Evolutionary conservation across 2,329 filamentous ascomycete genomes (phyloP), one percentile per base, ranked within the genome.

Genomic region (Teratosphaeria zuluensis): DNA sequence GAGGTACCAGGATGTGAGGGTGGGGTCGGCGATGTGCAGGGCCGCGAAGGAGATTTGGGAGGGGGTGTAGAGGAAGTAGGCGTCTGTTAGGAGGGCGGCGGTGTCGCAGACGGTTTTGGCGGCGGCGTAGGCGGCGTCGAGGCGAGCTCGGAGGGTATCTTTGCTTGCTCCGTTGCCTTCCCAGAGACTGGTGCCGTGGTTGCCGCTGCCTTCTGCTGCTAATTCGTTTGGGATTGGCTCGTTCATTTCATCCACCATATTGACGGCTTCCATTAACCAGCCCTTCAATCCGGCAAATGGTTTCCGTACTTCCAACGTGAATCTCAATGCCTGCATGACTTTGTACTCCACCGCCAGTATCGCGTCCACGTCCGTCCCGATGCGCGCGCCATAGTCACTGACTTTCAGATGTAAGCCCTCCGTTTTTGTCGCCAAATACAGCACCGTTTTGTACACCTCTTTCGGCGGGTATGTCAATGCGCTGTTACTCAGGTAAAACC

Each of bases 381-480:
- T 74, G 30, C 74, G 68, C 24, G 69, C 64, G 5, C 66, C 67
- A 68, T 95, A 95, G 55, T 80, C 76, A 1, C 77, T 76, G 30
- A 86, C 77, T 8, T 84, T 82, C 61, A 86, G 84, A 72, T 92
- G 92, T 71, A 86, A 84, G 61, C 90, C 90, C 70, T 99, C 92
- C 4, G 90, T 90, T 76, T 99, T 99, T 68, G 87, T 91, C 9
- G 91, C 91, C 63, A 99, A 89, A 78, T 95, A 97, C 57, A 99
- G 82, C 38, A 89, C 90, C 32, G 91, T 94, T 70, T 92, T 90
- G 71, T 95, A 85, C 65, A 97, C 88, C 63, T 90, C 86, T 62
- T 89, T 88, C 0, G 92, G 92, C 62, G 92, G 89, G 72, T 99
- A 97, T 32, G 92, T 96, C 89, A 97, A 96, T 69, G 92, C 84